Evolutionary conservation across 1,139 yeast genomes (phyloP).

Genomic region (Diutina catenulata): DNA sequence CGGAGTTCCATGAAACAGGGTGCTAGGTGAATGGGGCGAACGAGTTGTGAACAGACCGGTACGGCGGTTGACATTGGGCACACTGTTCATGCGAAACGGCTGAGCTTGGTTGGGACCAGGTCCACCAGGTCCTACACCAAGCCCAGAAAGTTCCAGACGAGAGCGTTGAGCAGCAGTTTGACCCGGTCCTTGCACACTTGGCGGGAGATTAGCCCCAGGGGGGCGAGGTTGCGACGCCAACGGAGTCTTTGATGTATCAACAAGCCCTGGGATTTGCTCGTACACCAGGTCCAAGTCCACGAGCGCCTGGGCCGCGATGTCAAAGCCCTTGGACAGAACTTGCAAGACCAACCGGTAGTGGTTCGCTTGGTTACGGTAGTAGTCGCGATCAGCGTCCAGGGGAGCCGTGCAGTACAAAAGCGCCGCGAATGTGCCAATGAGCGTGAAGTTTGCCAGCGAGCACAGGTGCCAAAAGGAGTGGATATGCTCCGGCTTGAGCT

Average conservation of each 20-base stretch:
- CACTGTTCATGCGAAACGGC: slow-evolving; percentile 1
- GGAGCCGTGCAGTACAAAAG: slow-evolving; percentile 54
- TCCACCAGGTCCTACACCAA: background rate
- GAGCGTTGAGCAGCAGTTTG: too few relatives aligned
- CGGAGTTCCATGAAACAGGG: too few relatives aligned
- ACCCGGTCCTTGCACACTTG: too few relatives aligned
- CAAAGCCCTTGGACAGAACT: slow-evolving; percentile 63
- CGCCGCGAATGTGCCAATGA: slow-evolving; percentile 82
- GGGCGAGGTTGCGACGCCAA: background rate
- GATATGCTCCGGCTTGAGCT: slow-evolving; percentile 68
- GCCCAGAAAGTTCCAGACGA: background rate
- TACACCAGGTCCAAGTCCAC: slow-evolving; percentile 53
- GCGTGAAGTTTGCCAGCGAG: slow-evolving; percentile 62
- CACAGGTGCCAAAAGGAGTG: slow-evolving; percentile 86
- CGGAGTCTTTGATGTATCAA: slow-evolving; percentile 22
- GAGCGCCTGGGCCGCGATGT: slow-evolving; percentile 61
- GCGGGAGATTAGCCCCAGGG: background rate
- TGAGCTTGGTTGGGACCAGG: background rate
- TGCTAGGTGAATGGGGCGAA: too few relatives aligned
- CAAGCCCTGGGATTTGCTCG: slow-evolving; percentile 55
- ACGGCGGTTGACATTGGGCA: too few relatives aligned
- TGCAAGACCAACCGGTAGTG: slow-evolving; percentile 68
- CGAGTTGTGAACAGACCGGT: too few relatives aligned
- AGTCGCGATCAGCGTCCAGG: slow-evolving; percentile 46
- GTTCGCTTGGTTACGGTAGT: slow-evolving; percentile 55